Conservation (phyloP, 2,329 filamentous ascomycete genomes). For the Verticillium albo-atrum region DNA sequence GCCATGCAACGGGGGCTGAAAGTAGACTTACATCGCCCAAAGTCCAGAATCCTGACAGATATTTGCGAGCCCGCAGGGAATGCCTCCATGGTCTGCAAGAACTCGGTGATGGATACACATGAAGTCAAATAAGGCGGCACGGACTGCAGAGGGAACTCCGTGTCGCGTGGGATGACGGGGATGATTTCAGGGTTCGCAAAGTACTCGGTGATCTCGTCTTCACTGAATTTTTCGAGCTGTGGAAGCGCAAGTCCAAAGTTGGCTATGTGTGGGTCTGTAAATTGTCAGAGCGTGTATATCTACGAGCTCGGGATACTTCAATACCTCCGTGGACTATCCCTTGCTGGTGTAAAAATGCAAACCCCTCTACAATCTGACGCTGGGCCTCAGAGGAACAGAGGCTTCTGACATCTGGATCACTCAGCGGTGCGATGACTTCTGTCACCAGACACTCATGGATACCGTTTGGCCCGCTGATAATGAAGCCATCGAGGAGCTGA, state of each 20-base stretch:
- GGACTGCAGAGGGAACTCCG: background rate
- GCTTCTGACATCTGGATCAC: background rate
- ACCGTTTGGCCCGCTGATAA: slow-evolving; percentile 7
- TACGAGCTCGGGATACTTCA: background rate
- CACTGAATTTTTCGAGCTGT: background rate
- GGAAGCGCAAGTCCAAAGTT: background rate
- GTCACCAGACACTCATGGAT: slow-evolving; percentile 8
- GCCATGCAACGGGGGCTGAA: background rate
- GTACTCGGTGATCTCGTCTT: background rate
- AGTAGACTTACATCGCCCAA: background rate
- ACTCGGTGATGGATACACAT: background rate
- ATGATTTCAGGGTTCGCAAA: background rate
- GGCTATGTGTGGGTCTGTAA: background rate
- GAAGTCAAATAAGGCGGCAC: background rate
- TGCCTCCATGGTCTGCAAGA: background rate
- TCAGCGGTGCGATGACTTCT: slow-evolving; percentile 5
- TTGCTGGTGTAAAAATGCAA: slow-evolving; percentile 1
- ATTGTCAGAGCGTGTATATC: background rate
- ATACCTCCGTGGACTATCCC: background rate
- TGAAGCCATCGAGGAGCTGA: slow-evolving; percentile 3
- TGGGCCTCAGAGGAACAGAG: background rate
- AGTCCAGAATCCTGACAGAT: background rate
- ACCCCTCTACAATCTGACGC: slow-evolving; percentile 2
- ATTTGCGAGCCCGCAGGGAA: background rate
- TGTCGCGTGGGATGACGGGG: background rate